These are phyloP conservation scores for Rhynchosporium secalis DNA, from an alignment of 2,329 filamentous ascomycete species.

Conservation along the genomic window DNA sequence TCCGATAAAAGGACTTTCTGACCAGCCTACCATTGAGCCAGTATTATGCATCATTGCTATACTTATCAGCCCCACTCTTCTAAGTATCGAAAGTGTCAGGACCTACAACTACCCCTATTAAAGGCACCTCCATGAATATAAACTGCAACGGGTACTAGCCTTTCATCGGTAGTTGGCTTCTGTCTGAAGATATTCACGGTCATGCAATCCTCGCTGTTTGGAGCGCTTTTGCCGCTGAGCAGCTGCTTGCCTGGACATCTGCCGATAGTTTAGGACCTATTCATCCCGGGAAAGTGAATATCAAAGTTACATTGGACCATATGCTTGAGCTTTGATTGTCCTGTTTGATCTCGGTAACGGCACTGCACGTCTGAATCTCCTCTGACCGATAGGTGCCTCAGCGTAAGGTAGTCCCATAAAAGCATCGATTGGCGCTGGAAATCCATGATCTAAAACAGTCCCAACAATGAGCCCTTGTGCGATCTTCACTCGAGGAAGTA, in stretches of 20 bases:
- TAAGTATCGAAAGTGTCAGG: slow-evolving; percentile 42
- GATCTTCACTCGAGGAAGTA: slow-evolving; percentile 24
- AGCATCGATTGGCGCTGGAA: slow-evolving; percentile 41
- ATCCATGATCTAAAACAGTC: slow-evolving; percentile 30
- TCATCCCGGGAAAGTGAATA: background rate
- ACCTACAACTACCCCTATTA: slow-evolving; percentile 42
- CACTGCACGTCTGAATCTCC: slow-evolving; percentile 44
- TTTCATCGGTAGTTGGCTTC: slow-evolving; percentile 32
- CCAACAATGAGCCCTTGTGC: slow-evolving; percentile 40
- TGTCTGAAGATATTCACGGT: slow-evolving; percentile 50
- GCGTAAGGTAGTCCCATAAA: slow-evolving; percentile 53
- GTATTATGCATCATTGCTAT: slow-evolving; percentile 58
- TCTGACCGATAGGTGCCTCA: slow-evolving; percentile 46
- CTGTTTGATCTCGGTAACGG: slow-evolving; percentile 34
- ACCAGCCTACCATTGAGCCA: slow-evolving; percentile 60
- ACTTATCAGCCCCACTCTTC: slow-evolving; percentile 39
- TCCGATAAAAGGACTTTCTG: slow-evolving; percentile 52
- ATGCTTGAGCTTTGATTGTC: slow-evolving; percentile 40
- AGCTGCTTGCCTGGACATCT: slow-evolving; percentile 43
- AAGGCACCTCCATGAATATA: slow-evolving; percentile 65
- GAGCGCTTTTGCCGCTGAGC: slow-evolving; percentile 30
- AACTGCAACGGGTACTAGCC: slow-evolving; percentile 50
- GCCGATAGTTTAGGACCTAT: slow-evolving; percentile 3
- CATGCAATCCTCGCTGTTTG: slow-evolving; percentile 49
- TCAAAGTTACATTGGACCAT: slow-evolving; percentile 40